Conservation (phyloP, 2,329 filamentous ascomycete species). For the Harringtonia lauricola region DNA sequence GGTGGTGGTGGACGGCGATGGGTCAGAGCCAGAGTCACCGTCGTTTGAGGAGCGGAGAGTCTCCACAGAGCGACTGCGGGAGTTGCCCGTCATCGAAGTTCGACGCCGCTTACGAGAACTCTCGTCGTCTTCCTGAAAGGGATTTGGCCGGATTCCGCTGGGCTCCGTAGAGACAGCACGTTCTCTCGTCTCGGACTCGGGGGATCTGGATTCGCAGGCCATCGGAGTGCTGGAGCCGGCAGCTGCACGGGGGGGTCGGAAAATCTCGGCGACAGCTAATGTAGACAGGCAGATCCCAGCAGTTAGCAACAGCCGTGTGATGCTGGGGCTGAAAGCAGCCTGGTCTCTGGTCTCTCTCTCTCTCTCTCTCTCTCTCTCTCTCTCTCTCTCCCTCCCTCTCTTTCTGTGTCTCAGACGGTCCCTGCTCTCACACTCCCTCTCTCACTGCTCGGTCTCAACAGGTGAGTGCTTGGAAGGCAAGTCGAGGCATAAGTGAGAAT, state of each 20-base stretch:
- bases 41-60: slow-evolving; percentile 21
- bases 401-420: too few species aligned
- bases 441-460: too few species aligned
- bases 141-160: slow-evolving; percentile 51
- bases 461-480: too few species aligned
- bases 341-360: too few species aligned
- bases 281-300: not conserved
- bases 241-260: not conserved
- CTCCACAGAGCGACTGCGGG: slow-evolving; percentile 41
- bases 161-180: slow-evolving; percentile 52
- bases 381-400: too few species aligned
- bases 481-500: too few species aligned
- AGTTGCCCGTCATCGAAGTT: slow-evolving; percentile 41
- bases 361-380: too few species aligned
- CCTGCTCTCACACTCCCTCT: too few species aligned
- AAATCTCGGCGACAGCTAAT: too few species aligned
- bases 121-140: slow-evolving; percentile 46
- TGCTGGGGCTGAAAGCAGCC: too few species aligned
- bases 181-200: slow-evolving; percentile 39
- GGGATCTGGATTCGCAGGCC: slow-evolving; percentile 35
- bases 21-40: not conserved
- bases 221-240: slow-evolving; percentile 29
- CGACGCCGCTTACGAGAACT: slow-evolving; percentile 48
- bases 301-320: too few species aligned
- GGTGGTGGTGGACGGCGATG: not conserved